Evolutionary conservation across 2,329 filamentous ascomycete genomes (phyloP), one percentile per base, ranked within the genome.

Genomic region (Xylariaceae sp.): DNA sequence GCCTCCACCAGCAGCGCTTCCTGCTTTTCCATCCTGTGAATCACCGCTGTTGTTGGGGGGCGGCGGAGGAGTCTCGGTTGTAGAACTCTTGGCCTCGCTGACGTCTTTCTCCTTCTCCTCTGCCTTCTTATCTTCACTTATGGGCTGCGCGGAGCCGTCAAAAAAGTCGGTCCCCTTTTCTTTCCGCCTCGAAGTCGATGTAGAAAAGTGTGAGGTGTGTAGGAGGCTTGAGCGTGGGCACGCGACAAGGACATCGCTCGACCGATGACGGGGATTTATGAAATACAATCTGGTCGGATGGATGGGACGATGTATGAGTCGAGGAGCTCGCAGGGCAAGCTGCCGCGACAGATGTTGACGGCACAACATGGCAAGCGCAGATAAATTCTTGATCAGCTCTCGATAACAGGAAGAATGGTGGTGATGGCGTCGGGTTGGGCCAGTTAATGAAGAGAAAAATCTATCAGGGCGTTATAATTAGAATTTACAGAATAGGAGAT

Each of bases 1-100:
- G 35, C 76, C 75, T 34, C 77, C 78, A n/a, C n/a, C n/a, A 38
- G 82, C 77, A 38, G 82, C 74, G 57, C 79, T 80, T 27, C 78
- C 74, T 32, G 72, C 73, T 57, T 79, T 82, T 41, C 73, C 76
- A 60, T 86, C 81, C 37, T 67, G 55, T n/a, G 64, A 56, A 29
- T 69, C 64, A 59, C 66, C 53, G 59, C 67, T 53, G 25, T 67
- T 66, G 56, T 75, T 75, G 21, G 73, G 65, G 22, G 78, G 70
- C 2, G 75, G 70, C 3, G 75, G 65, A 42, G 61, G 66, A 49
- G 61, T 49, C 29, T 76, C 69, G 10, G 70, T 63, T 37, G 61
- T 64, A 22, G 68, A 65, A 22, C 59, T 65, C 49, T 73, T 75
- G 34, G 70, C 66, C 55, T 74, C 73, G 50, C 66, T 69, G 36